Conservation (phyloP, 257 asterid species). For the Eucommia ulmoides region DNA sequence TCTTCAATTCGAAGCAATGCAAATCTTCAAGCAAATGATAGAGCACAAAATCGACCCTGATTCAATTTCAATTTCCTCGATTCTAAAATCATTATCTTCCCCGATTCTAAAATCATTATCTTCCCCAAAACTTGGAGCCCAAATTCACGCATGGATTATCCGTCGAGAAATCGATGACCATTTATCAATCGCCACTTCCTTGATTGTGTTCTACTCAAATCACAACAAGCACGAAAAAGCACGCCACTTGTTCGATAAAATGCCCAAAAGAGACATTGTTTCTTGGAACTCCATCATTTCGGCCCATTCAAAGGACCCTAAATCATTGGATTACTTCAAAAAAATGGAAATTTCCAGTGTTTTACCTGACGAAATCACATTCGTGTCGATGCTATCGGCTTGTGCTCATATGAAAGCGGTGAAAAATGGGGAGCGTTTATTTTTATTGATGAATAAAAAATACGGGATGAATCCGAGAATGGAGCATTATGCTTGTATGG, state of each 20-base stretch:
- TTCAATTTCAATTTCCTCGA: not conserved
- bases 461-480: not conserved
- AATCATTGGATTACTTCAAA: not conserved
- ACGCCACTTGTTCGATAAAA: not conserved
- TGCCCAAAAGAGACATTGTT: not conserved
- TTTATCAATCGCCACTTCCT: not conserved
- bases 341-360: not conserved
- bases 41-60: not conserved
- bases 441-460: not conserved
- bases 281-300: slow-evolving; percentile 1
- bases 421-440: not conserved
- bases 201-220: not conserved
- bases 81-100: not conserved
- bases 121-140: not conserved
- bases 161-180: not conserved
- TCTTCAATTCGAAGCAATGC: not conserved
- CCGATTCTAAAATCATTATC: not conserved
- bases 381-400: not conserved
- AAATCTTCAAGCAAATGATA: not conserved
- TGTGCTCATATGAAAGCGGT: not conserved
- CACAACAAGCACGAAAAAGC: not conserved
- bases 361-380: not conserved
- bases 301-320: not conserved
- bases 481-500: not conserved
- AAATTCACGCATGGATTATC: slow-evolving; percentile 1